These are phyloP conservation scores for Lactarius vividus DNA, from an alignment of 768 basidiomycete genomes.

Conservation along the genomic window DNA sequence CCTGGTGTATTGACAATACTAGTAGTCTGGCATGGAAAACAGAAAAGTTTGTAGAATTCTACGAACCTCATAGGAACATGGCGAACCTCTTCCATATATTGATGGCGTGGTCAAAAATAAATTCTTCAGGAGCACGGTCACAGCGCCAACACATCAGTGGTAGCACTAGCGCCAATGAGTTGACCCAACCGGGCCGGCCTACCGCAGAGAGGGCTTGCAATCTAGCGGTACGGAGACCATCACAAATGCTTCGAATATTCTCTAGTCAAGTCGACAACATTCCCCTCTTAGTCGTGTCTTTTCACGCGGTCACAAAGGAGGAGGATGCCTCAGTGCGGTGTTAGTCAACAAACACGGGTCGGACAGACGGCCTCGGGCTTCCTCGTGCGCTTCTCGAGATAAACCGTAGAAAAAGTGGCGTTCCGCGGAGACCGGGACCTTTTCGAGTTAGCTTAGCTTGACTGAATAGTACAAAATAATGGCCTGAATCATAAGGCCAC, in stretches of 20 bases:
- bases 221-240: conserved; percentile 2
- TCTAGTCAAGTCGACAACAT: conserved; percentile 16
- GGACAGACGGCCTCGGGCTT: conserved; percentile 1
- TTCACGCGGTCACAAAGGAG: conserved; percentile 11
- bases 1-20: neutral
- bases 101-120: conserved; percentile 1
- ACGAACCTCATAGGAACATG: neutral
- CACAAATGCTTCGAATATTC: conserved; percentile 9
- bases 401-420: conserved; percentile 22
- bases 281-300: conserved; percentile 4
- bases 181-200: neutral
- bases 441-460: conserved; percentile 10
- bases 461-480: conserved; percentile 1
- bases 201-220: no score
- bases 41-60: neutral
- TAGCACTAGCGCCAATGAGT: neutral
- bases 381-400: conserved; percentile 17
- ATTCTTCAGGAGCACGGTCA: neutral
- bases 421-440: conserved; percentile 20
- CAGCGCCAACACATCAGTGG: neutral
- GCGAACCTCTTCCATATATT: neutral
- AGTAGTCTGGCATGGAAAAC: neutral
- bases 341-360: conserved; percentile 17
- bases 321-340: conserved; percentile 9
- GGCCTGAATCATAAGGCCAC: conserved; percentile 3